Conservation (phyloP, 768 basidiomycete species). For the Hirschioporus abietinus region DNA sequence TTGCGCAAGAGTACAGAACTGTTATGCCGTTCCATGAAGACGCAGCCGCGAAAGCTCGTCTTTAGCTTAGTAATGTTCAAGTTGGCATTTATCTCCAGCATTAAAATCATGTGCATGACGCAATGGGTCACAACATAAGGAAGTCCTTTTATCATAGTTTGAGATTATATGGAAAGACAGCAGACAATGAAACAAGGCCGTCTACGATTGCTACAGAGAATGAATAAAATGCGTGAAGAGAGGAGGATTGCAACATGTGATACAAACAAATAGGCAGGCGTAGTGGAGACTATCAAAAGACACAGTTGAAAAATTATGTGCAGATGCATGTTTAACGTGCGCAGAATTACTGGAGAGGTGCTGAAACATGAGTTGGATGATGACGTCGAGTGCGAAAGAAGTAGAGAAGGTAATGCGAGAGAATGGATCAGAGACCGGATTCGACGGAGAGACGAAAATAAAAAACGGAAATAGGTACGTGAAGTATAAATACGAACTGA, state of each 20-base stretch:
- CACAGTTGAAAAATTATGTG: background rate
- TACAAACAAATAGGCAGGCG: background rate
- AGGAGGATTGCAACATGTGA: conserved; percentile 4
- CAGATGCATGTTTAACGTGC: background rate
- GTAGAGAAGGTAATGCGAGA: background rate
- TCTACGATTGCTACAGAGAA: background rate
- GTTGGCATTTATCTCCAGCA: background rate
- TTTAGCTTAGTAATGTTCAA: background rate
- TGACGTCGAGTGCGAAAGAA: background rate
- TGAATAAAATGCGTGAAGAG: conserved; percentile 2
- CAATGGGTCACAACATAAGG: no score
- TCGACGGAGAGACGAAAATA: background rate
- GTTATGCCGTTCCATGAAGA: background rate
- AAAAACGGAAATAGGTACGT: background rate
- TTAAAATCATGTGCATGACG: no score
- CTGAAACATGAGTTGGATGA: background rate
- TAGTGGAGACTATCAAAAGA: background rate
- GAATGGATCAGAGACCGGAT: background rate
- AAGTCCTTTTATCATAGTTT: background rate
- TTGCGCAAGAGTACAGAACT: background rate
- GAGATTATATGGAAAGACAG: background rate
- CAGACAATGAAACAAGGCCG: background rate
- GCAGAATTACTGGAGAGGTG: background rate
- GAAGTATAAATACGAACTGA: background rate
- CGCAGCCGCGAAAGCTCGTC: background rate